Base-by-base conservation (phyloP, 768 basidiomycete genomes). In the Neoboletus subvelutipes region DNA sequence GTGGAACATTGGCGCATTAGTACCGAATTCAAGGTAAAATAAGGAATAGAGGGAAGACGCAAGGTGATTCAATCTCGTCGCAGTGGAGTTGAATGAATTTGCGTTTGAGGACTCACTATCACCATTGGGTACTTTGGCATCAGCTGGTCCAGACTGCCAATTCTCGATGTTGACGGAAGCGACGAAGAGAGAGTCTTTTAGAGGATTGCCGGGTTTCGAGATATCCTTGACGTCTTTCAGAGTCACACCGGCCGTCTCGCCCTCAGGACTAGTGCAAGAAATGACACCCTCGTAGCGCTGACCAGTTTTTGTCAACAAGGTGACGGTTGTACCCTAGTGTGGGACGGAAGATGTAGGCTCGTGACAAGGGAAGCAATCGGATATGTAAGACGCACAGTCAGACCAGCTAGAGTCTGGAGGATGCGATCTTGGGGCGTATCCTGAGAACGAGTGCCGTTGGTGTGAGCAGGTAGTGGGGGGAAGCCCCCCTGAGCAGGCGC, bases 171-270 rank as follows among this genome's bases (percentile, higher is more conserved):
- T 90, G 55, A 83, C 80, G 12, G 84, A 80, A 26, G 87, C 79
- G 59, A 93, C 78, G 71, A 90, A 90, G 45, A 87, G 63, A 10
- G 76, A 73, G 48, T 92, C 90, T 71, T 84, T 88, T 58, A 88
- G 79, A 31, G 91, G 83, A 1, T 82, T 81, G 47, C 84, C 86
- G 10, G 86, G 84, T 56, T 74, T 79, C 15, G 81, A 76, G 51
- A 92, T 74, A 60, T 93, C 90, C 74, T 85, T 88, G 66, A 82
- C 88, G 71, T 92, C 88, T 67, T 84, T 87, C 59, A 93, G 80
- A 9, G 85, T 84, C 52, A 92, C 83, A 45, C 91, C 92, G 13
- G 77, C 71, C 28, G 81, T 83, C 69, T 90, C 87, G 45, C 86
- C 84, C 65, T 91, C 89, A 22, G 69, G 74, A 56, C 68, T 70